Percentiles rank a stretch among this genome's conserved stretches.
These are phyloP conservation scores for Corylus americana DNA, from an alignment of 306 rosid species.

Conservation along the genomic window DNA sequence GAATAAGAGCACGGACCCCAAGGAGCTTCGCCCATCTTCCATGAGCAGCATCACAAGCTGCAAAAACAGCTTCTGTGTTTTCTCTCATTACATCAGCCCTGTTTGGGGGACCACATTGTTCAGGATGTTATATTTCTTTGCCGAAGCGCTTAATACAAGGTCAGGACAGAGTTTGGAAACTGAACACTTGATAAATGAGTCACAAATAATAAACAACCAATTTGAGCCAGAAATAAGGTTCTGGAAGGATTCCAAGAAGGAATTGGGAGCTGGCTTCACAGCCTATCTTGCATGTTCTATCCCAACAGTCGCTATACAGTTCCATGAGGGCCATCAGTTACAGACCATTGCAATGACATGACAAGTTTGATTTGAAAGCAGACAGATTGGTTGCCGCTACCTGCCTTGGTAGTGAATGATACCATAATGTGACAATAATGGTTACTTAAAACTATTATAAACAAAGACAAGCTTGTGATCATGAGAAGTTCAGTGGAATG, in stretches of 20 bases:
- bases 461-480: background rate
- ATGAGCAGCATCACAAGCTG: constrained; percentile 99
- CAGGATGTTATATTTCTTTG: constrained; percentile 48
- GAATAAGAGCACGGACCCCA: constrained; percentile 93
- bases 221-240: background rate
- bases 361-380: background rate
- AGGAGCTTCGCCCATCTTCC: constrained; percentile 99
- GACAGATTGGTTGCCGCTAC: background rate
- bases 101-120: constrained; percentile 64
- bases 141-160: constrained; percentile 27
- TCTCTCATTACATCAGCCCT: constrained; percentile 99
- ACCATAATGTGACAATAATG: background rate
- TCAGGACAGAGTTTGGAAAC: constrained; percentile 10
- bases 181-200: constrained; percentile 1
- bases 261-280: background rate
- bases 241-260: background rate
- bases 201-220: background rate
- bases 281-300: background rate
- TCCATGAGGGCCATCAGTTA: background rate
- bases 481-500: background rate
- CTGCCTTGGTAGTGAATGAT: constrained; percentile 6
- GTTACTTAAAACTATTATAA: background rate
- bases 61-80: constrained; percentile 99
- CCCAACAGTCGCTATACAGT: background rate
- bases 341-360: background rate